phyloP scores from a whole-genome alignment of 129 eudicot species.

The Glebionis coronaria region DNA sequence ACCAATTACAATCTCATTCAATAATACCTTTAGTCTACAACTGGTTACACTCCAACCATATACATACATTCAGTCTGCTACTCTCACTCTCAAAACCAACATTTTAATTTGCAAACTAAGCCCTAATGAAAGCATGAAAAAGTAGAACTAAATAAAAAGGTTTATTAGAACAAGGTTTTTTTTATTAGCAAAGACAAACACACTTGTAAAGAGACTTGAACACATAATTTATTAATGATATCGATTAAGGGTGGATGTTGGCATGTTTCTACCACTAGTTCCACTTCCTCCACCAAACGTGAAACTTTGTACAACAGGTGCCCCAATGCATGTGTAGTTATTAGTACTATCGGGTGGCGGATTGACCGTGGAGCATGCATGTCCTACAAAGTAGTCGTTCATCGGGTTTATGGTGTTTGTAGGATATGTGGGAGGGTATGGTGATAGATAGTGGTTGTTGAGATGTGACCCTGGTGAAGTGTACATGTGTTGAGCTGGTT shows the following conservation, averaged over 20 bases:
- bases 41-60: slow-evolving; percentile 29
- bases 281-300: slow-evolving; percentile 33
- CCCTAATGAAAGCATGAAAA: slow-evolving; percentile 20
- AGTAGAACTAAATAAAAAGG: background rate
- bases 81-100: slow-evolving; percentile 25
- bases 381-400: slow-evolving; percentile 73
- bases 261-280: slow-evolving; percentile 39
- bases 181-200: too few relatives aligned
- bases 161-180: background rate
- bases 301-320: slow-evolving; percentile 61
- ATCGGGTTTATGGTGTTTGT: slow-evolving; percentile 1
- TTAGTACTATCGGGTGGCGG: slow-evolving; percentile 26
- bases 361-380: slow-evolving; percentile 37
- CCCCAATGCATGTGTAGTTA: slow-evolving; percentile 84
- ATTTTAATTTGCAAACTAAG: slow-evolving; percentile 23
- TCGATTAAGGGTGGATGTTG: slow-evolving; percentile 37
- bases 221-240: slow-evolving; percentile 47
- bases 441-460: slow-evolving; percentile 43
- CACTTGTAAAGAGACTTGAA: slow-evolving; percentile 3
- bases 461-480: slow-evolving; percentile 47
- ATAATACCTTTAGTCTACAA: slow-evolving; percentile 31
- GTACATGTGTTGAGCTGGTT: slow-evolving; percentile 44
- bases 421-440: slow-evolving; percentile 10
- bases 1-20: slow-evolving; percentile 31
- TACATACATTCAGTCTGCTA: slow-evolving; percentile 24